A percentile compares a stretch with the other conserved stretches of the same genome.
These are phyloP conservation scores for Nevesoporus exiguus DNA, from an alignment of 768 basidiomycete species.

Conservation along the genomic window DNA sequence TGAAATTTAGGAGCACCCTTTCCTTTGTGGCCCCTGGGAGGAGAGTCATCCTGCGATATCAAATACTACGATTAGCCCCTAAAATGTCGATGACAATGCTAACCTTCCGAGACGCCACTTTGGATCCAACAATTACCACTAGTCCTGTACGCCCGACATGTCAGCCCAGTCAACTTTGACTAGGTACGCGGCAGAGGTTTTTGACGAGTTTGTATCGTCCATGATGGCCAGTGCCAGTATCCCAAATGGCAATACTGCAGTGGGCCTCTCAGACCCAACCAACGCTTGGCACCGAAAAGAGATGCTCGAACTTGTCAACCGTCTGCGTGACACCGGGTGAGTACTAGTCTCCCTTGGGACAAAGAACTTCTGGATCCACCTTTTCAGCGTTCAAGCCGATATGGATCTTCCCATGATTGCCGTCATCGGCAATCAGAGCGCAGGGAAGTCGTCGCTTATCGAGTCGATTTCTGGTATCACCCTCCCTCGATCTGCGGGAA, in stretches of 20 bases:
- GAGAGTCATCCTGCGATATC: too few relatives aligned
- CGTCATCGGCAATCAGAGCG: slow-evolving; percentile 2
- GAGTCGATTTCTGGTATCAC: slow-evolving; percentile 2
- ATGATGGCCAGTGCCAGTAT: too few relatives aligned
- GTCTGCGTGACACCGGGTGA: slow-evolving; percentile 62
- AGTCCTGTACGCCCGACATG: too few relatives aligned
- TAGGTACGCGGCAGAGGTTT: too few relatives aligned
- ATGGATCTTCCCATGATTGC: slow-evolving; percentile 5
- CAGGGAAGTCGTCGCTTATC: neutral
- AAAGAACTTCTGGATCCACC: neutral
- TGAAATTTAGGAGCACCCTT: too few relatives aligned
- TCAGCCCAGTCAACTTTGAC: too few relatives aligned
- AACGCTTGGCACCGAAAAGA: slow-evolving; percentile 53
- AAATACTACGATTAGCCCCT: too few relatives aligned
- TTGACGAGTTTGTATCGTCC: too few relatives aligned
- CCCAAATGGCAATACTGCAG: slow-evolving; percentile 21
- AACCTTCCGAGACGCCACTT: too few relatives aligned
- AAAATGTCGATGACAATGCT: too few relatives aligned
- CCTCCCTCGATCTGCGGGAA: neutral
- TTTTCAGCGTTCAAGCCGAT: slow-evolving; percentile 1
- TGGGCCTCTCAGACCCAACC: slow-evolving; percentile 50
- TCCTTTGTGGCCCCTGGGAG: too few relatives aligned
- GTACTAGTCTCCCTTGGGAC: neutral
- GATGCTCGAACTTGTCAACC: slow-evolving; percentile 56
- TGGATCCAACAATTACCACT: too few relatives aligned